A percentile compares a stretch with the other conserved stretches of the same genome.
Conservation (phyloP, 2,329 filamentous ascomycete species). For the Nemania serpens region DNA sequence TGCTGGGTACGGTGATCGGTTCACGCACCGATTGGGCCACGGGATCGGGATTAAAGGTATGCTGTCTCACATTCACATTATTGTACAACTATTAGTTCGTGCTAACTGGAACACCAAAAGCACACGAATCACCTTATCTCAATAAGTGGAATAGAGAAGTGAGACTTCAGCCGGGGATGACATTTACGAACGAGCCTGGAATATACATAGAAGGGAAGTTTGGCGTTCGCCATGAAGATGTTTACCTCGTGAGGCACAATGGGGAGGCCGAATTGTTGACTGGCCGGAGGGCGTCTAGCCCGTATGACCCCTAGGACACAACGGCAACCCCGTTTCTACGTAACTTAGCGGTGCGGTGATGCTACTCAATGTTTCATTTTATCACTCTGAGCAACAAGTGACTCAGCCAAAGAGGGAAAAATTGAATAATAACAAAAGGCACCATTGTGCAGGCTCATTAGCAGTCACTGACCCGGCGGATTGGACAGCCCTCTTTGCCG, state of each 20-base stretch:
- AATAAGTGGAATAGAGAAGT: slow-evolving; percentile 62
- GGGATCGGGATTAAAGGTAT: slow-evolving; percentile 65
- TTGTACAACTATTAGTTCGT: not conserved
- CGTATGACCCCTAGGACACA: too few relatives aligned
- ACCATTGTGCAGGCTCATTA: too few relatives aligned
- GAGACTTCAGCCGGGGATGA: slow-evolving; percentile 60
- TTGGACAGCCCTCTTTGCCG: not conserved
- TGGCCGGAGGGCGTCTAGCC: too few relatives aligned
- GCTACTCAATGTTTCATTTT: too few relatives aligned
- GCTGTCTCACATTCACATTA: slow-evolving; percentile 1
- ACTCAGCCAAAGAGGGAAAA: too few relatives aligned
- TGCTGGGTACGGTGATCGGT: slow-evolving; percentile 62
- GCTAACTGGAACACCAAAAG: slow-evolving; percentile 38
- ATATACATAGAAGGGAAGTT: slow-evolving; percentile 64
- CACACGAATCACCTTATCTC: slow-evolving; percentile 67
- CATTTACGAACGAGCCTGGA: slow-evolving; percentile 67
- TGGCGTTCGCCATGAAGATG: slow-evolving; percentile 66
- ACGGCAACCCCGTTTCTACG: too few relatives aligned
- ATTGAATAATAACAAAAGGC: too few relatives aligned
- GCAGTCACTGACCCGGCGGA: too few relatives aligned
- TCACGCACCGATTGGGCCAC: slow-evolving; percentile 67
- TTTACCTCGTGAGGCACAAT: slow-evolving; percentile 62
- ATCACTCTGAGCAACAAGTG: too few relatives aligned
- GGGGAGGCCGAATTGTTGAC: too few relatives aligned
- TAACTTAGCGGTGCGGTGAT: too few relatives aligned